These are phyloP conservation scores for Cyclocybe cylindracea DNA, from an alignment of 768 basidiomycete genomes.

Conservation along the genomic window DNA sequence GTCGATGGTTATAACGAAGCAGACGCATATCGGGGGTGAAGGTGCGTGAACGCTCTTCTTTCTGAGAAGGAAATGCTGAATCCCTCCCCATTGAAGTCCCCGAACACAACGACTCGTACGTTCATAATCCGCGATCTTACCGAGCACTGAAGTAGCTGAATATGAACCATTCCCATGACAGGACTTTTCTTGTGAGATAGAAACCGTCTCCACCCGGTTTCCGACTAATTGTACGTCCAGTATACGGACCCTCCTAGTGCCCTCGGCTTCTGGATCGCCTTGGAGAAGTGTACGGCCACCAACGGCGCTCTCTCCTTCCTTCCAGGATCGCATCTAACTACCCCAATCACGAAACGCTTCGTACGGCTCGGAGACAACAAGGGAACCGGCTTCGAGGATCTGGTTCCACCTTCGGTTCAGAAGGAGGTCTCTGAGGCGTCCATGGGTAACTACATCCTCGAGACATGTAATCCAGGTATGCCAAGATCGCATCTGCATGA, in stretches of 20 bases:
- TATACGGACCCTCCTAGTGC: conserved; percentile 93
- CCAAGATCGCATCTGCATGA: not conserved
- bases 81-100: conserved; percentile 53
- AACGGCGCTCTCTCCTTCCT: conserved; percentile 90
- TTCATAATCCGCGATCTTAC: conserved; percentile 8
- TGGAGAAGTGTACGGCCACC: conserved; percentile 80
- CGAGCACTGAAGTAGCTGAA: not conserved
- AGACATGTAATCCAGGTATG: conserved; percentile 72
- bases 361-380: conserved; percentile 66
- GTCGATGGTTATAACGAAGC: conserved; percentile 96
- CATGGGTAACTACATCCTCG: conserved; percentile 60
- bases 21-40: conserved; percentile 89
- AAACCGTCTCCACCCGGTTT: conserved; percentile 1
- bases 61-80: not conserved
- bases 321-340: conserved; percentile 84
- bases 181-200: conserved; percentile 69
- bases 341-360: conserved; percentile 81
- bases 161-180: conserved; percentile 23
- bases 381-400: conserved; percentile 83
- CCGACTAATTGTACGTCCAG: conserved; percentile 34
- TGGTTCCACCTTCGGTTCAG: conserved; percentile 41
- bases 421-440: conserved; percentile 24
- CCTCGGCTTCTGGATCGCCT: conserved; percentile 94
- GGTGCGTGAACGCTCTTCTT: conserved; percentile 44
- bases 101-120: conserved; percentile 93